phyloP scores from a whole-genome alignment of 495 filamentous ascomycete genomes.

The Podospora tetraspora region DNA sequence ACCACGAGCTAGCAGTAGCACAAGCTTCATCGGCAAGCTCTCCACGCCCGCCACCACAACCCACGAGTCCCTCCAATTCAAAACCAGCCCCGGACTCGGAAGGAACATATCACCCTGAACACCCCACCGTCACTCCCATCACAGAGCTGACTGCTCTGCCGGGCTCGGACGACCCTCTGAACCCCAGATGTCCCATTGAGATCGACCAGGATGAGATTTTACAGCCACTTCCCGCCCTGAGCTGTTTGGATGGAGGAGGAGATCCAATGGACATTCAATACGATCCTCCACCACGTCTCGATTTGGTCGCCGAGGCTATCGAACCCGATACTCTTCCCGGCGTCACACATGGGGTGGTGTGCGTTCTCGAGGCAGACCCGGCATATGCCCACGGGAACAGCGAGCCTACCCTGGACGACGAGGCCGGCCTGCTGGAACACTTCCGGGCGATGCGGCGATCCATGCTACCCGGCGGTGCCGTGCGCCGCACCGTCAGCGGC shows the following conservation, averaged over 20 bases:
- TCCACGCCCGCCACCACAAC: background rate
- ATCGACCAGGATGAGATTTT: background rate
- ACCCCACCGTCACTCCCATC: background rate
- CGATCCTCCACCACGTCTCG: background rate
- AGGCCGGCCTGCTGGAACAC: constrained; percentile 19
- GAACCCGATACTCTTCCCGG: background rate
- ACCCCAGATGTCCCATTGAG: background rate
- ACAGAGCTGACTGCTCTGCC: background rate
- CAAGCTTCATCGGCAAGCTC: background rate
- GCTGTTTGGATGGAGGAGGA: background rate
- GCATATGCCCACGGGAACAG: constrained; percentile 15
- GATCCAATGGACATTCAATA: background rate
- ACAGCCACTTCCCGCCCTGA: background rate
- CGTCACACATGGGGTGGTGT: background rate
- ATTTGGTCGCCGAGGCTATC: background rate
- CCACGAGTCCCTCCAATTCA: background rate
- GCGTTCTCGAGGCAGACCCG: background rate
- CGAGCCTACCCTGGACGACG: constrained; percentile 5
- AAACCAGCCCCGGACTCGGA: background rate
- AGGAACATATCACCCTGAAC: background rate
- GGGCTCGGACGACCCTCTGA: background rate
- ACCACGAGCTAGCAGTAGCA: constrained; percentile 1
- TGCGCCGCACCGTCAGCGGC: constrained; percentile 31
- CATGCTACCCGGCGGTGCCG: constrained; percentile 25
- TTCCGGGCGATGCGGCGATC: constrained; percentile 9